Evolutionary conservation across 2,329 filamentous ascomycete species (phyloP), one percentile per base, ranked within the genome.

Genomic region (Neospermospora avenae): DNA sequence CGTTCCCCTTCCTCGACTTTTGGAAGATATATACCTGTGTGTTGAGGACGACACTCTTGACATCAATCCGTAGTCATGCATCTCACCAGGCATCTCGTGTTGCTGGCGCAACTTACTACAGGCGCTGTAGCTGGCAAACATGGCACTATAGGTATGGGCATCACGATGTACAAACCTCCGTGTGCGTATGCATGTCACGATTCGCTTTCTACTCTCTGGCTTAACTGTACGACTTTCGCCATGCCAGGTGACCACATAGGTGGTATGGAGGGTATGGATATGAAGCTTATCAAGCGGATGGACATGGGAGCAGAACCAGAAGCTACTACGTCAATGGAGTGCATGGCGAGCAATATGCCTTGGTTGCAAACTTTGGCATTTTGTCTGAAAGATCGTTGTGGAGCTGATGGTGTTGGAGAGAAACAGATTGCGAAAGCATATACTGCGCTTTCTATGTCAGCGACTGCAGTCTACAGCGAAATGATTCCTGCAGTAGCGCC

Each of bases 61-160:
- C 28, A n/a, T n/a, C 28, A 31, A 10, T 10, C 11, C 28, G 28
- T 31, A 5, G 31, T n/a, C 31, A 51, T 51, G 46, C 28, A 54
- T 54, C n/a, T 54, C 5, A 10, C 51, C 25, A 41, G 34, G 3
- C 39, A 42, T 13, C 51, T 54, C 34, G 2, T 54, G 4, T 20
- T 54, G 51, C 51, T 54, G 8, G 20, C 20, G 34, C 51, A 54
- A 20, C 22, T 54, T 10, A 20, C 39, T 16, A 14, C 14, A 22
- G 39, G 20, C 16, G 51, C 51, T 25, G 35, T 25, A 42, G 51
- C 51, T 31, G 51, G 41, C 13, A 54, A 54, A 42, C 48, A 56
- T 49, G 59, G 59, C n/a, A 48, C 25, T 18, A 56, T 61, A n/a
- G 59, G 59, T 4, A 57, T 57, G 37, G 55, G 55, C 24, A 61